Evolutionary conservation across 805 yeast species (phyloP), one percentile per base, ranked within the genome.

Genomic region (Kuraishia ogatae): DNA sequence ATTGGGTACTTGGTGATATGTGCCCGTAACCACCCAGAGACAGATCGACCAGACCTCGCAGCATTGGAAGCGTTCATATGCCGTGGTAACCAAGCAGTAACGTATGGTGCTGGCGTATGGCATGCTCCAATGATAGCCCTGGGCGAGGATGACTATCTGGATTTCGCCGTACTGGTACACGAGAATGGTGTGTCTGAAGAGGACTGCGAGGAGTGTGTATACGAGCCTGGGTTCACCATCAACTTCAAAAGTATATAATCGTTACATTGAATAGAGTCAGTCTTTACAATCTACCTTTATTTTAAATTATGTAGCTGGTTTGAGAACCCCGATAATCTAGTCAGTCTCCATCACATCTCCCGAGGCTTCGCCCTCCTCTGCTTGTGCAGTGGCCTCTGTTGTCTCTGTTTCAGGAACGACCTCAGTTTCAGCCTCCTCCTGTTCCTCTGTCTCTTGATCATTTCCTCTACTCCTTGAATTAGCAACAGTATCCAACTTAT

Each of bases 51-150:
- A 0, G 88, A 87, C 61, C 77, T 80, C n/a, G 60, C 70, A 1
- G 70, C 80, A 0, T 62, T 85, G 11, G 77, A 73, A 59, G 96
- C 96, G 0, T 92, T 91, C 62, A 60, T 82, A 5, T 89, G 92
- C 60, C 77, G 71, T 55, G 97, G 96, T 0, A 85, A 88, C 66
- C 97, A 91, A 64, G 88, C 96, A 0, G 90, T 92, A 2, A 92
- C 97, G 0, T 91, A 91, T 66, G 96, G 91, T 0, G 81, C 79
- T 13, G 89, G 87, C 0, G 81, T 85, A 3, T 92, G 98, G 98
- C 98, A 92, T 66, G 96, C 97, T 0, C 97, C 98, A 2, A 92
- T 92, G 98, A 85, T 93, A 22, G 93, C 89, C 1, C 67, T 90
- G 10, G 85, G 84, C 39, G 82, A 79, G 24, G 71, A 73, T 3